These are phyloP conservation scores for Odontarrhena argentea DNA, from an alignment of 345 rosid species.

Conservation along the genomic window DNA sequence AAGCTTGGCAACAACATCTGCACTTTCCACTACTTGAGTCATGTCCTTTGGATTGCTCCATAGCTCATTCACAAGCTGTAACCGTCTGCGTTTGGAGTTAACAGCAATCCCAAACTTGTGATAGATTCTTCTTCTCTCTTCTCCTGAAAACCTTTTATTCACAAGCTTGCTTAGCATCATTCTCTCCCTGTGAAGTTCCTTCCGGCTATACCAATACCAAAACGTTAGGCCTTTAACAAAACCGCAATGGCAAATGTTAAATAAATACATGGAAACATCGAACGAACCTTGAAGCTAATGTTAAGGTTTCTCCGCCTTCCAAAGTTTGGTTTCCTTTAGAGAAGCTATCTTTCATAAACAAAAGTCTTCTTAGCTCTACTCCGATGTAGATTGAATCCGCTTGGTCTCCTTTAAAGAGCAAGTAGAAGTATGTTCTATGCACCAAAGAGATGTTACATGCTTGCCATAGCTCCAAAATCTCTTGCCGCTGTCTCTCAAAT, in stretches of 20 bases:
- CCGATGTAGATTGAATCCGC: slow-evolving; percentile 86
- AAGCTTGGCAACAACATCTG: slow-evolving; percentile 81
- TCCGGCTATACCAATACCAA: slow-evolving; percentile 52
- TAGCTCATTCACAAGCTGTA: slow-evolving; percentile 66
- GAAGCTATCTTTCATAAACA: slow-evolving; percentile 77
- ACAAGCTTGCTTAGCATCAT: slow-evolving; percentile 78
- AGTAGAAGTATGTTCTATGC: slow-evolving; percentile 89
- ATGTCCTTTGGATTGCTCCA: slow-evolving; percentile 73
- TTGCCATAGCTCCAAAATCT: slow-evolving; percentile 87
- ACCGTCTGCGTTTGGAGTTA: slow-evolving; percentile 76
- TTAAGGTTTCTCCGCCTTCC: slow-evolving; percentile 56
- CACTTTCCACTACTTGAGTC: slow-evolving; percentile 65
- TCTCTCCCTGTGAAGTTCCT: slow-evolving; percentile 73
- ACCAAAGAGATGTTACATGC: slow-evolving; percentile 76
- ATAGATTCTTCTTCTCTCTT: slow-evolving; percentile 65
- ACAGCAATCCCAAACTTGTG: slow-evolving; percentile 73
- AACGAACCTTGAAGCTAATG: slow-evolving; percentile 68
- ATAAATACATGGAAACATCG: background rate
- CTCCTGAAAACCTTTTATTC: slow-evolving; percentile 68
- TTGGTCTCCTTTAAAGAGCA: slow-evolving; percentile 89
- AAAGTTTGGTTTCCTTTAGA: slow-evolving; percentile 57
- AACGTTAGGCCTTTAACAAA: background rate
- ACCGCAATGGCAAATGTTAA: slow-evolving; percentile 21
- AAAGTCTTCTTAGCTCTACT: slow-evolving; percentile 90
- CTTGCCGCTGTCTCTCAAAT: slow-evolving; percentile 68